Percentiles rank a stretch among this genome's conserved stretches.
Evolutionary conservation across 768 basidiomycete species (phyloP).

Genomic region (Multifurca ochricompacta): DNA sequence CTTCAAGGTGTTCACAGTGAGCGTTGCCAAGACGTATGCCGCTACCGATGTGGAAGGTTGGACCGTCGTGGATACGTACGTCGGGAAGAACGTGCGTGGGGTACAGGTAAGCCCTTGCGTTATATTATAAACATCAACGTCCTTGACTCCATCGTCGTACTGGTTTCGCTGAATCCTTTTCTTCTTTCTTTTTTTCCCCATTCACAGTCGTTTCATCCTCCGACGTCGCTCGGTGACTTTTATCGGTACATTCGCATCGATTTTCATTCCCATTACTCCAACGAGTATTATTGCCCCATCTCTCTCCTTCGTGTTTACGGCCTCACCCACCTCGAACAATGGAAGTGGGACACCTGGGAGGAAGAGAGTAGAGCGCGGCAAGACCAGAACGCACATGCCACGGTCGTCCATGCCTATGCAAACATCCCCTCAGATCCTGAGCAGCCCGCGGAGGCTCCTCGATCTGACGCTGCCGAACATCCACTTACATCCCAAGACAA

Average conservation of each 20-base stretch:
- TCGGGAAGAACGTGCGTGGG: constrained; percentile 84
- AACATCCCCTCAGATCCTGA: constrained; percentile 25
- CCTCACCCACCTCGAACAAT: constrained; percentile 91
- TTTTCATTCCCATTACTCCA: constrained; percentile 88
- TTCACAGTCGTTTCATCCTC: constrained; percentile 67
- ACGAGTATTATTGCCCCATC: constrained; percentile 94
- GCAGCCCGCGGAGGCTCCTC: constrained; percentile 14
- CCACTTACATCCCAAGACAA: not conserved
- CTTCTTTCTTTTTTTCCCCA: not conserved
- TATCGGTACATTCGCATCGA: constrained; percentile 93
- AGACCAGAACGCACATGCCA: constrained; percentile 25
- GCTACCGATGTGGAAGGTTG: constrained; percentile 34
- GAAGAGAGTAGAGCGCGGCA: constrained; percentile 50
- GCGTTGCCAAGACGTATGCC: constrained; percentile 47
- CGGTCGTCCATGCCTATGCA: constrained; percentile 18
- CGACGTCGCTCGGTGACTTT: constrained; percentile 67
- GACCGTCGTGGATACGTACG: constrained; percentile 68
- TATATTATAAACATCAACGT: too few relatives aligned
- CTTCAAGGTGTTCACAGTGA: constrained; percentile 85
- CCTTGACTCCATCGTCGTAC: too few relatives aligned
- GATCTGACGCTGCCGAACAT: not conserved
- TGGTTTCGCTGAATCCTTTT: constrained; percentile 3
- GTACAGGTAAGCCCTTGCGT: constrained; percentile 69
- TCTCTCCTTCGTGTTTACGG: constrained; percentile 91
- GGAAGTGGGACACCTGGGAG: constrained; percentile 87